phyloP scores from a whole-genome alignment of 2,329 filamentous ascomycete genomes.

The Amauroascus niger region DNA sequence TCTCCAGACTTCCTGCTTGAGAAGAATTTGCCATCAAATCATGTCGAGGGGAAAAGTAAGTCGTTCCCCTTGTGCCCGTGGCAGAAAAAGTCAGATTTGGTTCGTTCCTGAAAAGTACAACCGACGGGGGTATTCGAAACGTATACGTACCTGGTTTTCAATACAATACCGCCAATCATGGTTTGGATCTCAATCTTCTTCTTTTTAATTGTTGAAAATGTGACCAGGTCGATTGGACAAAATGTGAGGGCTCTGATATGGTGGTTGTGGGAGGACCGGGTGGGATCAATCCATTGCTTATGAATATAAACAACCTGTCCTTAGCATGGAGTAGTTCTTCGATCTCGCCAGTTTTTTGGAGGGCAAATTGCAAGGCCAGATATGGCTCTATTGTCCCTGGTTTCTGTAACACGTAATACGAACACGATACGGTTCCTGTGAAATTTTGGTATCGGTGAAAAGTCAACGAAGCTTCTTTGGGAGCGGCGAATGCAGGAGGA shows the following conservation, averaged over 20 bases:
- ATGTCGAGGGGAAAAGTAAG: background rate
- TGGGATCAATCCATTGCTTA: too few species aligned
- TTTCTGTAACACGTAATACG: background rate
- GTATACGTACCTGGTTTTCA: background rate
- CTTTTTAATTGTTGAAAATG: too few species aligned
- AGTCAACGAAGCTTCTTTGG: background rate
- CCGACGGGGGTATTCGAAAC: background rate
- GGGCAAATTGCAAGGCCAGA: too few species aligned
- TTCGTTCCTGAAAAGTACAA: slow-evolving; percentile 2
- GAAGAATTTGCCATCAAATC: background rate
- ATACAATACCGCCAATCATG: background rate
- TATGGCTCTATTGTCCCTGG: too few species aligned
- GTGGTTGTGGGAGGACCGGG: too few species aligned
- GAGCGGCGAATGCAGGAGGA: slow-evolving; percentile 5
- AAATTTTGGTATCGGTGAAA: background rate
- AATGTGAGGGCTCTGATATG: too few species aligned
- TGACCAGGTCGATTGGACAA: too few species aligned
- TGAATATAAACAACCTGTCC: too few species aligned
- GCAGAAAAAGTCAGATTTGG: background rate
- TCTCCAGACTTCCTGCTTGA: background rate
- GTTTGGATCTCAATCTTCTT: too few species aligned
- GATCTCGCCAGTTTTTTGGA: too few species aligned
- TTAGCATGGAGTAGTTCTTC: too few species aligned
- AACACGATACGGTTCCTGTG: background rate
- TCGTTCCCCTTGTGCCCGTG: background rate